A percentile compares a stretch with the other conserved stretches of the same genome.
Evolutionary conservation across 2,329 filamentous ascomycete genomes (phyloP).

Genomic region (Daldinia sp.): DNA sequence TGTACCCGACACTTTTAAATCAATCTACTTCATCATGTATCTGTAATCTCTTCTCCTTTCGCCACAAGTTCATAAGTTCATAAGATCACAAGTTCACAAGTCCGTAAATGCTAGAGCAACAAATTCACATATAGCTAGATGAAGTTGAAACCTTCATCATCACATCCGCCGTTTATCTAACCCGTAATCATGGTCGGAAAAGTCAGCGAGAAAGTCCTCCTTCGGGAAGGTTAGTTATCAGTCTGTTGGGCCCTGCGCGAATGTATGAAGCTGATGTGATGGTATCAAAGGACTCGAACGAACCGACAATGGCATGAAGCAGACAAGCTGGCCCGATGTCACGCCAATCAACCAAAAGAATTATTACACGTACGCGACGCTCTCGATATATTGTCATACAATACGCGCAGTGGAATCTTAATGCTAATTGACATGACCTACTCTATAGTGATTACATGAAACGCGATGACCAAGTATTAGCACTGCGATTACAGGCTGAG

Average conservation of each 20-base stretch:
- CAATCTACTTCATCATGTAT: slow-evolving; percentile 18
- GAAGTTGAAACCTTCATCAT: slow-evolving; percentile 2
- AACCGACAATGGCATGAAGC: slow-evolving; percentile 98
- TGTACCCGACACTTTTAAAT: not conserved
- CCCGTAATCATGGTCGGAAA: slow-evolving; percentile 65
- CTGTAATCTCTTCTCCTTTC: slow-evolving; percentile 10
- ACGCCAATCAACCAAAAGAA: slow-evolving; percentile 99
- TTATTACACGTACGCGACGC: slow-evolving; percentile 83
- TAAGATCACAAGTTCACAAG: too few species aligned
- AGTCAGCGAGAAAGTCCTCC: slow-evolving; percentile 71
- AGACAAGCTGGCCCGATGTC: slow-evolving; percentile 92
- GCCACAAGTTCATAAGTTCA: too few species aligned
- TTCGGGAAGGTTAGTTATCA: slow-evolving; percentile 62
- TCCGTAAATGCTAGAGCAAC: slow-evolving; percentile 5
- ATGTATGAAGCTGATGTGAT: slow-evolving; percentile 28
- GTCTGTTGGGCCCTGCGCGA: slow-evolving; percentile 2
- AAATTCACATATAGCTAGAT: not conserved
- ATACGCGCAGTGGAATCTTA: not conserved
- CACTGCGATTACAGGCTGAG: slow-evolving; percentile 86
- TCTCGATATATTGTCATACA: not conserved
- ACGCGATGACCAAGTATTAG: slow-evolving; percentile 94
- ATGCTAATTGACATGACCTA: slow-evolving; percentile 38
- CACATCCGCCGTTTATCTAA: slow-evolving; percentile 13
- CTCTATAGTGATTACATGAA: slow-evolving; percentile 88
- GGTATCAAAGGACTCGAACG: slow-evolving; percentile 79